Conservation (phyloP, 2,329 filamentous ascomycete species). For the Alternaria tenuissima region DNA sequence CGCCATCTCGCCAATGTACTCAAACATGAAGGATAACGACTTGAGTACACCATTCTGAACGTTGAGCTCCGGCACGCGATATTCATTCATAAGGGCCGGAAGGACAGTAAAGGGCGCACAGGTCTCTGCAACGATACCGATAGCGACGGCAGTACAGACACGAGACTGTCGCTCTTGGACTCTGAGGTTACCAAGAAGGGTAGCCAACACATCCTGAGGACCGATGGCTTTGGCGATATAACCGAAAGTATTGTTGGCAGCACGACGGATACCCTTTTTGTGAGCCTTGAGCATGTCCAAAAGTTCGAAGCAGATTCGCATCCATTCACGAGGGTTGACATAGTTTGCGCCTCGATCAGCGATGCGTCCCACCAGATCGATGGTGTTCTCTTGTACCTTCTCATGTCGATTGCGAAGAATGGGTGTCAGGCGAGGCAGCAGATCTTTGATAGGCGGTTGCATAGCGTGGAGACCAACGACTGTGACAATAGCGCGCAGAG, state of each 20-base stretch:
- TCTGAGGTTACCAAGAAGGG: slow-evolving; percentile 92
- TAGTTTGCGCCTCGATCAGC: slow-evolving; percentile 96
- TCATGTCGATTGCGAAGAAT: slow-evolving; percentile 98
- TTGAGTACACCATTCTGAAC: slow-evolving; percentile 99
- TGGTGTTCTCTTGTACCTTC: slow-evolving; percentile 99
- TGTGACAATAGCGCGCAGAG: slow-evolving; percentile 93
- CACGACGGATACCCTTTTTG: slow-evolving; percentile 98
- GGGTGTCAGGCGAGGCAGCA: slow-evolving; percentile 93
- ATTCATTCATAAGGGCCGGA: slow-evolving; percentile 99
- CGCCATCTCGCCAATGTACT: slow-evolving; percentile 99
- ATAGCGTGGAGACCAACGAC: slow-evolving; percentile 98
- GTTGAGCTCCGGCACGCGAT: slow-evolving; percentile 96
- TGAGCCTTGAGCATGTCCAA: slow-evolving; percentile 99
- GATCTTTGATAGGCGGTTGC: slow-evolving; percentile 96
- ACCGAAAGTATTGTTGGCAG: slow-evolving; percentile 99
- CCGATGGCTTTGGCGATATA: slow-evolving; percentile 99
- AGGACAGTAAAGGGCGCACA: slow-evolving; percentile 98
- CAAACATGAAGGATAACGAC: slow-evolving; percentile 94
- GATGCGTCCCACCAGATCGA: slow-evolving; percentile 96
- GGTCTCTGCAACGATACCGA: slow-evolving; percentile 97
- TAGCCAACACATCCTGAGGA: slow-evolving; percentile 95
- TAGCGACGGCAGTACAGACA: slow-evolving; percentile 97
- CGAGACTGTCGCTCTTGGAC: slow-evolving; percentile 98
- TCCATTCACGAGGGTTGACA: slow-evolving; percentile 98
- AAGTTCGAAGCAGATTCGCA: slow-evolving; percentile 99